Base-by-base conservation (phyloP, 148 eudicot species). In the Spergularia marina region DNA sequence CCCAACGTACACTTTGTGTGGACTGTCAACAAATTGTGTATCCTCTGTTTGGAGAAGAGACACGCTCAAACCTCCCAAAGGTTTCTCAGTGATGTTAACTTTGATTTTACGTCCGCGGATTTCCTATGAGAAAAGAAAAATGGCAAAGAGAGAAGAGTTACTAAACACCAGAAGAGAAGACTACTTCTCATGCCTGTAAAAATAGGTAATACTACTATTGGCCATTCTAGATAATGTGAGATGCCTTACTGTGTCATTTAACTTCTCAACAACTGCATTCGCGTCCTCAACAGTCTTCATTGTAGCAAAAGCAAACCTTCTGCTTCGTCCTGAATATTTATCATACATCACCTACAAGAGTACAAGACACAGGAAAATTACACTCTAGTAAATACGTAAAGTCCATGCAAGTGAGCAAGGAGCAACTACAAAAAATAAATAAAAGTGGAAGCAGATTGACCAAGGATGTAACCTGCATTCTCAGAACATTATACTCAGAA, bases 241-340 rank as follows among this genome's bases (percentile, higher is more conserved):
- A 74, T 68, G 71, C 85, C 85, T 85, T 88, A 94, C 98, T 16
- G 91, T 90, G 86, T 89, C 97, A 73, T 94, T 86, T 51, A 94
- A 84, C 77, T 92, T 94, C 82, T 94, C 98, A 65, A 85, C 69
- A 74, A 84, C 97, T 68, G 90, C 90, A 87, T 79, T 86, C 60
- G 97, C 98, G 84, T 94, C 98, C 75, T 94, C 98, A 74, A 88
- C 88, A 23, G 94, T 87, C 85, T 89, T 92, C 98, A 94, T 94
- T 41, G 91, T 91, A 13, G 86, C 97, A 85, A 94, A 94, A 0
- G 80, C 97, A 84, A 94, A 94, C 64, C 97, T 84, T 61, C 97
- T 82, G 85, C 98, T 94, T 83, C 94, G 87, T 74, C 86, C 86
- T 57, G 92, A 82, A 83, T 84, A 90, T 76, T 94, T 94, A 70